Evolutionary conservation across 1,284 basidiomycete species (phyloP).

Genomic region (Tilletia walkeri): DNA sequence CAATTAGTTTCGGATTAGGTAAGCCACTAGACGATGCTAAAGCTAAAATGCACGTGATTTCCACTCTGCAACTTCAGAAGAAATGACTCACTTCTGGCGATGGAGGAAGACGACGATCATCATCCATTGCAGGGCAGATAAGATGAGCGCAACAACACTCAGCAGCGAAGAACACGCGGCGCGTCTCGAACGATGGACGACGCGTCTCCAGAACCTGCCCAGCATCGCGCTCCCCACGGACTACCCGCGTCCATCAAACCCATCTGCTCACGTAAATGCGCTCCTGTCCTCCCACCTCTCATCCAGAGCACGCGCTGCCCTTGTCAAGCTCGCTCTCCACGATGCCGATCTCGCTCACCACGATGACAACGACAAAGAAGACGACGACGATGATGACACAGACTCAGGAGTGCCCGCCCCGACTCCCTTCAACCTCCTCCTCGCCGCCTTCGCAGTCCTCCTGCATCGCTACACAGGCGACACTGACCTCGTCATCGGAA

Average conservation of each 20-base stretch:
- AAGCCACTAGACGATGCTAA: no score
- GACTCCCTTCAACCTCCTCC: constrained; percentile 84
- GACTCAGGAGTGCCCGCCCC: constrained; percentile 57
- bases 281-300: constrained; percentile 44
- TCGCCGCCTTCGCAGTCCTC: constrained; percentile 85
- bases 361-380: constrained; percentile 59
- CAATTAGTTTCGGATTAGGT: no score
- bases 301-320: constrained; percentile 34
- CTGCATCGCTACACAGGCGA: constrained; percentile 95
- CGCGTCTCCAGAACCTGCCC: constrained; percentile 66
- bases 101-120: no score
- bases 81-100: no score
- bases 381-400: constrained; percentile 23
- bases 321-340: constrained; percentile 65
- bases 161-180: constrained; percentile 19
- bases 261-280: constrained; percentile 48
- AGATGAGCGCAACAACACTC: not conserved
- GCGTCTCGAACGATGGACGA: constrained; percentile 44
- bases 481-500: constrained; percentile 88
- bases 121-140: not conserved
- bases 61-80: no score
- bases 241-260: constrained; percentile 75
- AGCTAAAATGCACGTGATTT: no score
- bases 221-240: constrained; percentile 92
- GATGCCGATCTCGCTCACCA: constrained; percentile 68